Evolutionary conservation across 176 grass and related monocot genomes (phyloP).

Genomic region (Lolium rigidum): DNA sequence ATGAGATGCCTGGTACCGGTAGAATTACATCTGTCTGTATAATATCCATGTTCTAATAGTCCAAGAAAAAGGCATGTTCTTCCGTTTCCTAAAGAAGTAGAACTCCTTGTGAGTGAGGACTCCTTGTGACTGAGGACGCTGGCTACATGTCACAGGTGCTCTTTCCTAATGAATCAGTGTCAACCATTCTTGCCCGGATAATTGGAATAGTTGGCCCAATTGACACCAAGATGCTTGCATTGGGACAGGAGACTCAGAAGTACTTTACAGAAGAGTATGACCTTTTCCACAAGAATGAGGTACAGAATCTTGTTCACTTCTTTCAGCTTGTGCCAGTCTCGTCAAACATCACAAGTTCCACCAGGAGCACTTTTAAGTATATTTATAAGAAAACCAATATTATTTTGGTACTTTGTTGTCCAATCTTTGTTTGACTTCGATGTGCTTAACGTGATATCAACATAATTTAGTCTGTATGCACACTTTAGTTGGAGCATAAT

Average conservation of each 20-base stretch:
- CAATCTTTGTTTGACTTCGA: neutral
- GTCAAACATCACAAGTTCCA: constrained; percentile 13
- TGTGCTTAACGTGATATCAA: neutral
- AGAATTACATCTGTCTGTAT: constrained; percentile 22
- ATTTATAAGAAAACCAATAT: neutral
- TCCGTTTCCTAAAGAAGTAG: constrained; percentile 28
- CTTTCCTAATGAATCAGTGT: constrained; percentile 90
- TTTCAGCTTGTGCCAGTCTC: constrained; percentile 17
- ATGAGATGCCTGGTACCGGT: neutral
- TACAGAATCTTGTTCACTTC: constrained; percentile 38
- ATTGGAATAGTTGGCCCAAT: constrained; percentile 91
- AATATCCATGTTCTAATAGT: constrained; percentile 8
- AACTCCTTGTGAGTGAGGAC: constrained; percentile 11
- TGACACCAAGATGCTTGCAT: constrained; percentile 87
- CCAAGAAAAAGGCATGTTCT: neutral
- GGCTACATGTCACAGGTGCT: constrained; percentile 72
- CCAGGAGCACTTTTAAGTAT: neutral
- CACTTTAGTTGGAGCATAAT: constrained; percentile 12
- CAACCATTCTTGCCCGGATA: constrained; percentile 93
- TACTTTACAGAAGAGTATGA: constrained; percentile 90
- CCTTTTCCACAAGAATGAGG: constrained; percentile 89
- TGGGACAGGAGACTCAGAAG: constrained; percentile 73
- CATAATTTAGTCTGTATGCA: constrained; percentile 6
- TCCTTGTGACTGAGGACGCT: constrained; percentile 19
- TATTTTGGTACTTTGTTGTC: neutral